These are phyloP conservation scores for Fusarium sambucinum DNA, from an alignment of 2,329 filamentous ascomycete species.

Conservation along the genomic window DNA sequence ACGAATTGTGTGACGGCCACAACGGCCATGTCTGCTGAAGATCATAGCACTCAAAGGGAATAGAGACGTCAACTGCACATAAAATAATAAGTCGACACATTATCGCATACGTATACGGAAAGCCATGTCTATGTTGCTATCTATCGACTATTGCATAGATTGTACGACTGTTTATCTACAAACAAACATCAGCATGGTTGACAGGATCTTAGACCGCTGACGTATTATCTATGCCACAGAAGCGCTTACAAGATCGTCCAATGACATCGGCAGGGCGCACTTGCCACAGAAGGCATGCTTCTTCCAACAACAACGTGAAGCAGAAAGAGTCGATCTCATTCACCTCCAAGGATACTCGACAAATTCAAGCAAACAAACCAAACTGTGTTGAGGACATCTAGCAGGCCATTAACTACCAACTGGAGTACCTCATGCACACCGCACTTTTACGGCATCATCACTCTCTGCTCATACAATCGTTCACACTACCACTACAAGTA, in stretches of 20 bases:
- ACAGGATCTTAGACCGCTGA: constrained; percentile 1
- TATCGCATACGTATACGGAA: no score
- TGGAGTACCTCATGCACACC: constrained; percentile 28
- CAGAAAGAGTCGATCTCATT: constrained; percentile 8
- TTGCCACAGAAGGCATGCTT: background rate
- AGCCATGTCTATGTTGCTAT: no score
- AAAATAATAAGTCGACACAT: background rate
- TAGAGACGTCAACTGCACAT: no score
- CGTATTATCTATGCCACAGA: constrained; percentile 8
- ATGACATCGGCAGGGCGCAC: constrained; percentile 30
- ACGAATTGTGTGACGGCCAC: background rate
- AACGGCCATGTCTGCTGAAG: background rate
- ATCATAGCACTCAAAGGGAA: background rate
- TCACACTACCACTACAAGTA: constrained; percentile 16
- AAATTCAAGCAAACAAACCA: background rate
- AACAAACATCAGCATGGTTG: no score
- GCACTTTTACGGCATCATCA: constrained; percentile 14
- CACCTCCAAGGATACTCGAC: background rate
- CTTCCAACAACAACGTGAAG: constrained; percentile 23
- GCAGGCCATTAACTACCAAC: background rate
- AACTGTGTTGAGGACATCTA: background rate
- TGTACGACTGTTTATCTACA: background rate
- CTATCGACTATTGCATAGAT: no score
- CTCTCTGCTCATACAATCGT: constrained; percentile 7
- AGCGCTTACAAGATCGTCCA: constrained; percentile 10